Conservation (phyloP, 2,329 filamentous ascomycete genomes). For the Penicillium janthinellum region DNA sequence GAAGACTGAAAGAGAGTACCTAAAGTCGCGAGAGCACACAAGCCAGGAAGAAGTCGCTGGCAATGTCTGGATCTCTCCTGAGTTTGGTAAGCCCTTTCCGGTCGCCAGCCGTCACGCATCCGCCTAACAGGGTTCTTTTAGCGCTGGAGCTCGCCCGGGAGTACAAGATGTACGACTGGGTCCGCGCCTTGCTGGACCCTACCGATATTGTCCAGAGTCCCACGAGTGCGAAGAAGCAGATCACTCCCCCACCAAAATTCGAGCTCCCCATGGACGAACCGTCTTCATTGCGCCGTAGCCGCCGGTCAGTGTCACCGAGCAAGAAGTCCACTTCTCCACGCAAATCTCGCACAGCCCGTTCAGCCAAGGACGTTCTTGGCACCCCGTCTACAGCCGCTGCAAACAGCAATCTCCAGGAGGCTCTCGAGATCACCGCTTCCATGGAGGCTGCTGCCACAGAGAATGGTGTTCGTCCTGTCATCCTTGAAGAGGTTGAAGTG, state of each 20-base stretch:
- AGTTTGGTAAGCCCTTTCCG: conserved; percentile 56
- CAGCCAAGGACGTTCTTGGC: conserved; percentile 50
- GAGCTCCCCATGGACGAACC: conserved; percentile 56
- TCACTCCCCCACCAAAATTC: conserved; percentile 79
- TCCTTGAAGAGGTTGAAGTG: conserved; percentile 27
- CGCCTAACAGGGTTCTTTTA: conserved; percentile 26
- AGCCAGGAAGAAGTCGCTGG: conserved; percentile 91
- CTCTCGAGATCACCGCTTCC: conserved; percentile 48
- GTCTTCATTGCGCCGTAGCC: conserved; percentile 50
- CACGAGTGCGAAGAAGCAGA: conserved; percentile 72
- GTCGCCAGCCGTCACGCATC: conserved; percentile 1
- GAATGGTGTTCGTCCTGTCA: conserved; percentile 13
- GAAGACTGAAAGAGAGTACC: conserved; percentile 65
- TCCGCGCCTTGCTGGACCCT: conserved; percentile 89
- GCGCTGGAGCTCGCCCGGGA: conserved; percentile 83
- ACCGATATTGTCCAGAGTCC: conserved; percentile 70
- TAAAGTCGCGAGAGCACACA: conserved; percentile 79
- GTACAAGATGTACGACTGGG: conserved; percentile 84
- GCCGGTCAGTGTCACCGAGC: conserved; percentile 61
- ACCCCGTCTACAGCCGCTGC: conserved; percentile 52
- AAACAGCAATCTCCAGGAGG: conserved; percentile 51
- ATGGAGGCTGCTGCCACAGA: conserved; percentile 30
- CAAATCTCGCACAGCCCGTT: conserved; percentile 55
- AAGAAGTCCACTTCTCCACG: conserved; percentile 56
- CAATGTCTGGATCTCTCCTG: conserved; percentile 92